Percentiles rank a stretch among this genome's conserved stretches.
These are phyloP conservation scores for Amaranthus cruentus DNA, from an alignment of 148 eudicot species.

Conservation along the genomic window DNA sequence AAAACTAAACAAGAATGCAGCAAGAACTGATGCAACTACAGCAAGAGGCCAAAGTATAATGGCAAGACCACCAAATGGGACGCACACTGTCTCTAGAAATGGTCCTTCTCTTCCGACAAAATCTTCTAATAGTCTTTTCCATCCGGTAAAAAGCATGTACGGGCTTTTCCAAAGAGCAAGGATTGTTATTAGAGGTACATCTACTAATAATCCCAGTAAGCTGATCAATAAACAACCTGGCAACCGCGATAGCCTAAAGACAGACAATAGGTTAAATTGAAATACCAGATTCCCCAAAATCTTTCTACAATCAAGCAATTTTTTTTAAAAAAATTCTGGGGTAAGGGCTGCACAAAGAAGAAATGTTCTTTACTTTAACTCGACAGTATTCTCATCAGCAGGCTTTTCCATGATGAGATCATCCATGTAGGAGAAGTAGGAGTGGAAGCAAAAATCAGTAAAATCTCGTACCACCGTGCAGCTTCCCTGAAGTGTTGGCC, in stretches of 20 bases:
- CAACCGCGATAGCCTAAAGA: constrained; percentile 47
- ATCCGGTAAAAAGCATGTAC: constrained; percentile 77
- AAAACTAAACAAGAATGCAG: constrained; percentile 68
- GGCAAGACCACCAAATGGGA: constrained; percentile 90
- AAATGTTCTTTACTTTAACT: constrained; percentile 50
- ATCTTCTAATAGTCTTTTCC: constrained; percentile 88
- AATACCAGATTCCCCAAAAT: no score
- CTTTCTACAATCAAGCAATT: not conserved
- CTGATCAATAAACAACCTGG: constrained; percentile 57
- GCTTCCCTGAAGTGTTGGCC: constrained; percentile 48
- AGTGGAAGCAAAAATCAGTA: constrained; percentile 84
- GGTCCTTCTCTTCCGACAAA: constrained; percentile 89
- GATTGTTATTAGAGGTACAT: constrained; percentile 54
- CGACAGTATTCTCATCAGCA: constrained; percentile 53
- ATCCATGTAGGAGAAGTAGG: constrained; percentile 91
- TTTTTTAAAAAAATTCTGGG: not conserved
- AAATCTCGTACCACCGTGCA: constrained; percentile 75
- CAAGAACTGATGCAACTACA: constrained; percentile 57
- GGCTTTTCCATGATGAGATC: constrained; percentile 58
- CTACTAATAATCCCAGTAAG: constrained; percentile 51
- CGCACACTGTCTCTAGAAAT: constrained; percentile 81
- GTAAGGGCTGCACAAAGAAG: not conserved
- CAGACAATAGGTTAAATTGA: not conserved
- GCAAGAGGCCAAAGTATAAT: constrained; percentile 85
- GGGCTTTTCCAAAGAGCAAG: constrained; percentile 90